Evolutionary conservation across 371 early-diverging fungal genomes (phyloP).

Genomic region (Lichtheimia hyalospora): DNA sequence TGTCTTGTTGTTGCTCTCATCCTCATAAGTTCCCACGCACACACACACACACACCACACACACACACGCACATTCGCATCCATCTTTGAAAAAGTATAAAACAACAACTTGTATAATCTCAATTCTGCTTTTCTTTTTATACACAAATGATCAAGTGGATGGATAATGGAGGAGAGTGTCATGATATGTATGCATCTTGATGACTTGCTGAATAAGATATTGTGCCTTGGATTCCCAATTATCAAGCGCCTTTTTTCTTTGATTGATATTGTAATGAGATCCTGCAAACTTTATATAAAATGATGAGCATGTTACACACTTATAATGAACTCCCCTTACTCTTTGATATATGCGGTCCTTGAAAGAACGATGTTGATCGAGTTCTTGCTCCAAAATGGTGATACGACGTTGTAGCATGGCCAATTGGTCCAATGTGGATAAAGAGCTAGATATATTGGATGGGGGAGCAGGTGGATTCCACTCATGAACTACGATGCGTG

Average conservation of each 20-base stretch:
- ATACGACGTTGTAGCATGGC: constrained; percentile 1
- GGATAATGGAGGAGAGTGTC: constrained; percentile 5
- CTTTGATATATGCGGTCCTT: constrained; percentile 12
- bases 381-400: constrained; percentile 6
- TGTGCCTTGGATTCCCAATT: constrained; percentile 24
- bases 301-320: not conserved
- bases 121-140: not conserved
- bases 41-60: not conserved
- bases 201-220: constrained; percentile 13
- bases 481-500: constrained; percentile 8
- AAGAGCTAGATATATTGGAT: constrained; percentile 22
- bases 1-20: not conserved
- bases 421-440: constrained; percentile 14
- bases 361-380: constrained; percentile 22
- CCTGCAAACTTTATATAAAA: constrained; percentile 7
- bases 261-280: not conserved
- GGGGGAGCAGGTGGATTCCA: constrained; percentile 27
- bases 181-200: constrained; percentile 13
- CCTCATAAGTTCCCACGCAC: not conserved
- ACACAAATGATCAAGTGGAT: not conserved
- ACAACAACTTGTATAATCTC: not conserved
- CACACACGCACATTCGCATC: not conserved
- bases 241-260: constrained; percentile 5
- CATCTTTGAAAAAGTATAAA: not conserved
- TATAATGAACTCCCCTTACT: not conserved